phyloP scores from a whole-genome alignment of 2,329 filamentous ascomycete genomes.

The Pseudocercospora musae region DNA sequence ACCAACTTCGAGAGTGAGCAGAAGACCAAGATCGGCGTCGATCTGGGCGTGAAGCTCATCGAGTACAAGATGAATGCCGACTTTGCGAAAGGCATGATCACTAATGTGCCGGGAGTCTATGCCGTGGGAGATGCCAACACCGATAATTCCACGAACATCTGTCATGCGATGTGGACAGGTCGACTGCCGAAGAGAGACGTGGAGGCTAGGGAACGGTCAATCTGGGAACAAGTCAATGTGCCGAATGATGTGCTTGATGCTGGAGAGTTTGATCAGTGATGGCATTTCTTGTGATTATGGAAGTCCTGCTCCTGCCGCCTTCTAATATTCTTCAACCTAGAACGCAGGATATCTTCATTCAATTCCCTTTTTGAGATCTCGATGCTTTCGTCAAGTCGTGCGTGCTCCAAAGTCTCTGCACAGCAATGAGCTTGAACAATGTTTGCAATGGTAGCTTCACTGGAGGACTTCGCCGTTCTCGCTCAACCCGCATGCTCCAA shows the following conservation, averaged over 20 bases:
- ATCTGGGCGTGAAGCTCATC: constrained; percentile 7
- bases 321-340: too few relatives aligned
- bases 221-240: constrained; percentile 8
- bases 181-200: constrained; percentile 5
- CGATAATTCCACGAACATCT: constrained; percentile 10
- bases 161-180: constrained; percentile 11
- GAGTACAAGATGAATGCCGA: constrained; percentile 1
- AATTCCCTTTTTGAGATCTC: too few relatives aligned
- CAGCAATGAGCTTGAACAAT: too few relatives aligned
- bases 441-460: too few relatives aligned
- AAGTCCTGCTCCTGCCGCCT: too few relatives aligned
- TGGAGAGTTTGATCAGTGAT: constrained; percentile 5
- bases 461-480: too few relatives aligned
- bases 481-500: too few relatives aligned
- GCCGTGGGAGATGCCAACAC: constrained; percentile 3
- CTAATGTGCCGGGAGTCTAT: constrained; percentile 14
- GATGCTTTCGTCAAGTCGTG: too few relatives aligned
- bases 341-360: too few relatives aligned
- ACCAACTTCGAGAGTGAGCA: constrained; percentile 12
- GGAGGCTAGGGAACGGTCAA: not conserved
- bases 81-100: constrained; percentile 7
- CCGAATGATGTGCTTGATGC: constrained; percentile 6
- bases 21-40: constrained; percentile 1
- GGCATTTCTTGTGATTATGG: not conserved
- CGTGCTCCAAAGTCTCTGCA: too few relatives aligned